Conservation (phyloP, 2,329 filamentous ascomycete genomes). For the Stachybotrys elegans region DNA sequence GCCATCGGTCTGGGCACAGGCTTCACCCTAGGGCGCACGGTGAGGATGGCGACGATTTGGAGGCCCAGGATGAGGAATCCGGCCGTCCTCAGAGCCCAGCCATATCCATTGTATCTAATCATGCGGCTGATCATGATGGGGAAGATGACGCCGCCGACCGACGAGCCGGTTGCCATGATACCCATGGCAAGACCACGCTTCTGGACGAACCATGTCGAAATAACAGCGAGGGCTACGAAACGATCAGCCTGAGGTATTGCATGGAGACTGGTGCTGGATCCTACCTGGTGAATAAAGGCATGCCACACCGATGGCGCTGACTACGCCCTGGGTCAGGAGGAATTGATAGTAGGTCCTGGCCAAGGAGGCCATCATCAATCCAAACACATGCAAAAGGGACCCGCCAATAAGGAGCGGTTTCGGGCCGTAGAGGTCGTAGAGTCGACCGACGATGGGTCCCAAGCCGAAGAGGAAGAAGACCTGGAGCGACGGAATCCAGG, state of each 20-base stretch:
- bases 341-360: slow-evolving; percentile 35
- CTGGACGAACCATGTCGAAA: slow-evolving; percentile 23
- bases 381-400: slow-evolving; percentile 52
- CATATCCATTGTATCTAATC: slow-evolving; percentile 29
- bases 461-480: slow-evolving; percentile 48
- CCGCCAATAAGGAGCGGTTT: slow-evolving; percentile 47
- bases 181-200: slow-evolving; percentile 30
- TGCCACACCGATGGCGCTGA: slow-evolving; percentile 28
- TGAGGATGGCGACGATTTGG: slow-evolving; percentile 25
- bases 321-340: slow-evolving; percentile 32
- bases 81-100: slow-evolving; percentile 32
- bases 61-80: slow-evolving; percentile 31
- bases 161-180: slow-evolving; percentile 27
- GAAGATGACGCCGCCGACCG: slow-evolving; percentile 33
- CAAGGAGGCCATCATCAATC: slow-evolving; percentile 58
- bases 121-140: slow-evolving; percentile 33
- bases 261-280: not conserved
- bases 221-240: not conserved
- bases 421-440: slow-evolving; percentile 61
- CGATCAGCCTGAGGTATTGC: not conserved
- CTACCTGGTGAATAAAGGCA: slow-evolving; percentile 27
- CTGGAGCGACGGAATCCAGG: slow-evolving; percentile 58
- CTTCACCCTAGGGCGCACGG: slow-evolving; percentile 18
- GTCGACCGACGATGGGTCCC: slow-evolving; percentile 54
- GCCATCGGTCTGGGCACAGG: slow-evolving; percentile 21